Percentiles rank a stretch among this genome's conserved stretches.
These are phyloP conservation scores for Plantago lanceolata DNA, from an alignment of 305 asterid species.

Conservation along the genomic window DNA sequence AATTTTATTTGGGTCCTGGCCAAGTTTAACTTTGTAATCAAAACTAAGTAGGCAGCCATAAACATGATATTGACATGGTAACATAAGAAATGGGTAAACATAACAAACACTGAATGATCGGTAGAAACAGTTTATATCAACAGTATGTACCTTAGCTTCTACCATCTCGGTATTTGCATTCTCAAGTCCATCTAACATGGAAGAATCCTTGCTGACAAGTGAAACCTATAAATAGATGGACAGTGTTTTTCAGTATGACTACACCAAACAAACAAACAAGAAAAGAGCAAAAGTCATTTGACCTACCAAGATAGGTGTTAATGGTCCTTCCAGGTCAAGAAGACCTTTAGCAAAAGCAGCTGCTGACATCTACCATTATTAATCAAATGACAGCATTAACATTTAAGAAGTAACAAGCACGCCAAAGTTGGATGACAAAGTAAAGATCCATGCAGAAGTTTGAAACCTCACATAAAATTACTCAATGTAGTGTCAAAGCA, in stretches of 20 bases:
- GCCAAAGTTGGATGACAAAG: neutral
- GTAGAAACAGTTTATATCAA: neutral
- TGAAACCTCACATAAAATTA: neutral
- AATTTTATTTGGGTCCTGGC: too few species aligned
- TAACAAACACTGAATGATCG: too few species aligned
- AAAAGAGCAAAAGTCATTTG: constrained; percentile 1
- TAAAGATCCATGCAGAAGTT: constrained; percentile 15
- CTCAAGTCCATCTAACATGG: constrained; percentile 96
- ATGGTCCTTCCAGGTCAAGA: constrained; percentile 91
- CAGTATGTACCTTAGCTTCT: constrained; percentile 68
- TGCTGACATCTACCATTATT: constrained; percentile 73
- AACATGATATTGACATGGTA: too few species aligned
- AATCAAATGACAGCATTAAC: constrained; percentile 19
- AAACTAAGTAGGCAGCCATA: too few species aligned
- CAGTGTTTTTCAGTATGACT: constrained; percentile 7
- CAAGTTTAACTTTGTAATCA: too few species aligned
- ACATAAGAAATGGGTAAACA: too few species aligned
- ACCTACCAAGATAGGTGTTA: constrained; percentile 90
- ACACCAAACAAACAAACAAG: constrained; percentile 2
- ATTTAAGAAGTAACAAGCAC: constrained; percentile 3
- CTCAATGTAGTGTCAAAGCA: constrained; percentile 9
- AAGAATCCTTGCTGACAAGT: constrained; percentile 96
- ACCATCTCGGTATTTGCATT: constrained; percentile 83
- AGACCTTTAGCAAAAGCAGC: constrained; percentile 99
- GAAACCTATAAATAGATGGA: constrained; percentile 57